These are phyloP conservation scores for Phytopythium oedochilum DNA, from an alignment of 352 stramenopile species.

Conservation along the genomic window DNA sequence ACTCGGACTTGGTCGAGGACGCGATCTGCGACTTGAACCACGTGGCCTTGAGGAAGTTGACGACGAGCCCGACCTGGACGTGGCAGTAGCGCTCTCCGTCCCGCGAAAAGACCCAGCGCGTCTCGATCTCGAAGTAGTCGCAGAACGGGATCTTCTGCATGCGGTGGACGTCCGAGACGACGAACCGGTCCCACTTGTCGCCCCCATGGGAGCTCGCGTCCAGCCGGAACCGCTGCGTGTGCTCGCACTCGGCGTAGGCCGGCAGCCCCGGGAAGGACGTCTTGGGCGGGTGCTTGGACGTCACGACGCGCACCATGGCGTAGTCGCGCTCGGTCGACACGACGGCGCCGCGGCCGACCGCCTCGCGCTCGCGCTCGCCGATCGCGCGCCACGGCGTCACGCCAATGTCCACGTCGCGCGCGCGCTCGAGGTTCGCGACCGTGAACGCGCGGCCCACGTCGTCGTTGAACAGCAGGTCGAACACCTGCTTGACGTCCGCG, in stretches of 20 bases:
- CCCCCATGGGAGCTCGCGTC: slow-evolving; percentile 31
- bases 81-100: slow-evolving; percentile 75
- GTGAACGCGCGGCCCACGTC: slow-evolving; percentile 46
- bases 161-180: slow-evolving; percentile 57
- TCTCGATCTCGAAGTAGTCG: slow-evolving; percentile 84
- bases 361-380: slow-evolving; percentile 14
- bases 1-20: slow-evolving; percentile 68
- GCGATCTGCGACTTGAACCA: slow-evolving; percentile 86
- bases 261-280: slow-evolving; percentile 56
- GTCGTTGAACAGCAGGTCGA: slow-evolving; percentile 68
- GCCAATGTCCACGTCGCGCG: slow-evolving; percentile 66
- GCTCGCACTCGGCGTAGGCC: slow-evolving; percentile 39
- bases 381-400: slow-evolving; percentile 54
- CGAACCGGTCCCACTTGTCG: slow-evolving; percentile 49
- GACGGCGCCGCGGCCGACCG: slow-evolving; percentile 29
- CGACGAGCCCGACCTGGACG: slow-evolving; percentile 58
- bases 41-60: slow-evolving; percentile 78
- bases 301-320: slow-evolving; percentile 34
- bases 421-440: slow-evolving; percentile 39
- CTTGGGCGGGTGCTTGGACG: slow-evolving; percentile 54
- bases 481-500: slow-evolving; percentile 53
- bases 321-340: slow-evolving; percentile 53
- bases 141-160: slow-evolving; percentile 78
- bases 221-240: slow-evolving; percentile 44
- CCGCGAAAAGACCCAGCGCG: slow-evolving; percentile 69